A percentile compares a stretch with the other conserved stretches of the same genome.
These are phyloP conservation scores for Podospora sp. DNA, from an alignment of 495 filamentous ascomycete species.

Conservation along the genomic window DNA sequence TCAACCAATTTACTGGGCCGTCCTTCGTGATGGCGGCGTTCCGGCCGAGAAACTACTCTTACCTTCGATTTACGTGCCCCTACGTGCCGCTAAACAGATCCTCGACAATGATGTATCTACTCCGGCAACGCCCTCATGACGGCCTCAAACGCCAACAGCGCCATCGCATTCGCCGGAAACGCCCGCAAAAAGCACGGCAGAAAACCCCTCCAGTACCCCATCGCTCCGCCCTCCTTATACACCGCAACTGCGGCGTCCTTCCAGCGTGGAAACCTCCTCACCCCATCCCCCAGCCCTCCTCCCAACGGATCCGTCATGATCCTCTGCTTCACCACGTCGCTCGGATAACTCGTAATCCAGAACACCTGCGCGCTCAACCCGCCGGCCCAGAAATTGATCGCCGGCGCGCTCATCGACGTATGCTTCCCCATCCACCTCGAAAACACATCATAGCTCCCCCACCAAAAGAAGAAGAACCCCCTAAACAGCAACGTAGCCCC, in stretches of 20 bases:
- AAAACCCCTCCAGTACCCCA: conserved; percentile 92
- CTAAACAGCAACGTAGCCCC: conserved; percentile 84
- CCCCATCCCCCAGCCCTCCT: conserved; percentile 66
- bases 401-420: conserved; percentile 73
- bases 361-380: conserved; percentile 90
- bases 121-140: conserved; percentile 79
- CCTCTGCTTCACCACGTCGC: conserved; percentile 95
- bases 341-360: conserved; percentile 89
- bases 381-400: conserved; percentile 96
- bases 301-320: conserved; percentile 93
- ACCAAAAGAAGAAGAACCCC: conserved; percentile 96
- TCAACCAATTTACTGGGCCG: conserved; percentile 29
- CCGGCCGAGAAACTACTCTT: conserved; percentile 17
- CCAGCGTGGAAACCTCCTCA: conserved; percentile 74
- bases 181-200: conserved; percentile 89
- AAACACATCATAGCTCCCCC: conserved; percentile 87
- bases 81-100: background rate
- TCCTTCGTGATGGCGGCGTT: conserved; percentile 28
- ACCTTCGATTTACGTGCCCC: background rate
- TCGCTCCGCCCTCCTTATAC: conserved; percentile 70
- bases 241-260: conserved; percentile 77
- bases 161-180: conserved; percentile 96
- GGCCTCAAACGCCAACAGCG: conserved; percentile 88
- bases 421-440: conserved; percentile 64
- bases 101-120: conserved; percentile 19